Conservation (phyloP, 2,329 filamentous ascomycete species). For the Pseudocercospora pini-densiflorae region DNA sequence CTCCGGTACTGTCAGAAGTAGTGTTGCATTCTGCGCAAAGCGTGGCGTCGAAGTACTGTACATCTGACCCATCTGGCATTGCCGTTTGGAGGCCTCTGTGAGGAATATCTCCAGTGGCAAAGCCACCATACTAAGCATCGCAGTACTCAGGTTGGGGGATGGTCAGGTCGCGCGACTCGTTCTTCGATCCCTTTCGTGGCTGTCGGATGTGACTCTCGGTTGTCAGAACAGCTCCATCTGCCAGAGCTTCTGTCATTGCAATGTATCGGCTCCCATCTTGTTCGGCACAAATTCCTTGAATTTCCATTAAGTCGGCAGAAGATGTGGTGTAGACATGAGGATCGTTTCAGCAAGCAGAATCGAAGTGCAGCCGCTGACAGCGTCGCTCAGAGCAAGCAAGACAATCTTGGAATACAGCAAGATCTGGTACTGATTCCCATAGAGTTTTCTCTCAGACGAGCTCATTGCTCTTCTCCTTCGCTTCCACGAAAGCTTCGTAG, state of each 20-base stretch:
- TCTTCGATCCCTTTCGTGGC: not conserved
- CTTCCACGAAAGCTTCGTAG: conserved; percentile 7
- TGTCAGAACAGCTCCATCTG: not conserved
- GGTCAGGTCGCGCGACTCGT: not conserved
- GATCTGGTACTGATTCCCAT: no score
- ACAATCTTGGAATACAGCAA: no score
- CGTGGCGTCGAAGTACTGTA: not conserved
- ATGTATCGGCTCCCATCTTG: not conserved
- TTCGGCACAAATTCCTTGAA: not conserved
- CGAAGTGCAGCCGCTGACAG: not conserved
- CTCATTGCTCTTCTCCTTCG: not conserved
- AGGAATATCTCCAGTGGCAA: not conserved
- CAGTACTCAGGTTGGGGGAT: not conserved
- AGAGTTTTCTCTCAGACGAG: no score
- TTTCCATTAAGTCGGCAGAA: not conserved
- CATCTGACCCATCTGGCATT: not conserved
- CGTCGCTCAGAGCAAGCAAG: not conserved
- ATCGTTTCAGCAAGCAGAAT: no score
- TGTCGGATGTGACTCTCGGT: not conserved
- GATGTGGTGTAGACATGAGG: not conserved
- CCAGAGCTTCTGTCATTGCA: not conserved
- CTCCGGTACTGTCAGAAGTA: not conserved
- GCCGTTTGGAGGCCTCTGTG: not conserved
- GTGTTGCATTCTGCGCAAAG: not conserved
- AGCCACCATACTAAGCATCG: not conserved